These are phyloP conservation scores for Cercospora sp. DNA, from an alignment of 2,329 filamentous ascomycete genomes.

Conservation along the genomic window DNA sequence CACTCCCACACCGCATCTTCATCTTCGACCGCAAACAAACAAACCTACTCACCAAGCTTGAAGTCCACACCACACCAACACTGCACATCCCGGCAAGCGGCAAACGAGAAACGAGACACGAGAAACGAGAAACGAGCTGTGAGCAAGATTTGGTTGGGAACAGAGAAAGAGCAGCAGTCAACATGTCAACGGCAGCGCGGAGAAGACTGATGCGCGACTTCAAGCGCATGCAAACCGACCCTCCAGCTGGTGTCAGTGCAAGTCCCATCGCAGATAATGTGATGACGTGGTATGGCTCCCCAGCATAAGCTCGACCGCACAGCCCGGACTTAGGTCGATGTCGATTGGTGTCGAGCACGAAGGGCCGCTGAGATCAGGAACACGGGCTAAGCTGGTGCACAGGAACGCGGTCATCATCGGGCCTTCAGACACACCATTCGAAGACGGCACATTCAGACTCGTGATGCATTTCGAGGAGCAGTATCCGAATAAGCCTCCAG, in stretches of 20 bases:
- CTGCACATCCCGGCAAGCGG: neutral
- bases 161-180: conserved; percentile 27
- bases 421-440: conserved; percentile 93
- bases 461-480: conserved; percentile 99
- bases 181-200: conserved; percentile 89
- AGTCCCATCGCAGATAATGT: conserved; percentile 95
- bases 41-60: neutral
- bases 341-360: neutral
- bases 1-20: neutral
- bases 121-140: neutral
- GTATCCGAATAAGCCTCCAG: conserved; percentile 96
- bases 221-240: conserved; percentile 99
- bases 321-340: neutral
- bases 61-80: neutral
- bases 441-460: conserved; percentile 94
- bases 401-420: conserved; percentile 99
- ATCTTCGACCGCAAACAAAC: neutral
- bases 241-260: conserved; percentile 92
- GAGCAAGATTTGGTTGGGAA: neutral
- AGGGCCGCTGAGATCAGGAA: neutral
- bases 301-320: neutral
- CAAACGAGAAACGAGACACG: neutral
- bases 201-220: conserved; percentile 98
- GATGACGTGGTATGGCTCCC: conserved; percentile 77
- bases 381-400: conserved; percentile 21